Conservation (phyloP, 2,329 filamentous ascomycete genomes). For the Fusarium tanahbumbuense region DNA sequence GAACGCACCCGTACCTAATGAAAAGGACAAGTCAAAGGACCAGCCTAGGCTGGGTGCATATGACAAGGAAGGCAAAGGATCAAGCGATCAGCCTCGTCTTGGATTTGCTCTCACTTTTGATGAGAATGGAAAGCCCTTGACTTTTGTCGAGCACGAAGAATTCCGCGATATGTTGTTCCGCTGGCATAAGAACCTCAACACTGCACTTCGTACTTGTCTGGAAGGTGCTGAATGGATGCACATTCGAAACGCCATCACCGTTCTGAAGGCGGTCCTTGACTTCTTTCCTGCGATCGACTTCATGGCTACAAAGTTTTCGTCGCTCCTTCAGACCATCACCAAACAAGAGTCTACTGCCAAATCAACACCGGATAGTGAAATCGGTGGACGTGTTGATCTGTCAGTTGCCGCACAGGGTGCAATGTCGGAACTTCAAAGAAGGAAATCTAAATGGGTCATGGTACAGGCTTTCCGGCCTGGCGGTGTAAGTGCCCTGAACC, state of each 20-base stretch:
- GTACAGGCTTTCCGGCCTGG: constrained; percentile 78
- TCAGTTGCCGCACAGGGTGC: constrained; percentile 79
- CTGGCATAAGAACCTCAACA: constrained; percentile 88
- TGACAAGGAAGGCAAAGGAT: constrained; percentile 77
- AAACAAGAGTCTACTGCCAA: constrained; percentile 68
- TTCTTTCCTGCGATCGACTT: constrained; percentile 91
- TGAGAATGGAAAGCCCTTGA: constrained; percentile 71
- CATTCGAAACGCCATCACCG: constrained; percentile 92
- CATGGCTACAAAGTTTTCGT: constrained; percentile 77
- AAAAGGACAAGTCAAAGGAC: constrained; percentile 54
- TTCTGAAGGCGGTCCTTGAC: constrained; percentile 83
- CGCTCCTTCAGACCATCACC: constrained; percentile 74
- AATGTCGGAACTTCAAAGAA: constrained; percentile 75
- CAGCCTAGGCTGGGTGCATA: constrained; percentile 77
- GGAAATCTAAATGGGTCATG: constrained; percentile 76
- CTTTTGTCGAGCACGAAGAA: constrained; percentile 83
- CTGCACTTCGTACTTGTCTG: constrained; percentile 84
- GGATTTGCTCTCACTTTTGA: constrained; percentile 84
- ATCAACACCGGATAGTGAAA: constrained; percentile 59
- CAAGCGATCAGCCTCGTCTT: constrained; percentile 67
- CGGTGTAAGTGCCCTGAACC: constrained; percentile 58
- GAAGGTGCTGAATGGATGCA: constrained; percentile 94
- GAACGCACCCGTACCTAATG: constrained; percentile 68
- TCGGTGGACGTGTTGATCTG: constrained; percentile 76
- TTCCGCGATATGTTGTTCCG: constrained; percentile 88